These are phyloP conservation scores for Pleurotus tuber-regium DNA, from an alignment of 768 basidiomycete genomes.

Conservation along the genomic window DNA sequence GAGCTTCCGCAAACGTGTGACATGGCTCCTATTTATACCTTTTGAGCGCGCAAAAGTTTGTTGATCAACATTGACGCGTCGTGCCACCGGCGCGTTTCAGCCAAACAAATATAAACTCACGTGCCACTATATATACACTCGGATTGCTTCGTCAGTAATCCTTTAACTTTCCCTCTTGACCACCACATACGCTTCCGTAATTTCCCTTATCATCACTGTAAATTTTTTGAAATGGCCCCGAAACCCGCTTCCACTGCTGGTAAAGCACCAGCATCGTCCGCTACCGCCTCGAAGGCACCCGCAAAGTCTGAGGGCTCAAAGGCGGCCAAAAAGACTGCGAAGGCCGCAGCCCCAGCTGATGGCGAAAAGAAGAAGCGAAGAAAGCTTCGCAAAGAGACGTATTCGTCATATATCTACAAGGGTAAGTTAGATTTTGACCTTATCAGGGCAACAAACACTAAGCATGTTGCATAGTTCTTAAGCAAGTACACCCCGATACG, in stretches of 20 bases:
- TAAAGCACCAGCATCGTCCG: constrained; percentile 69
- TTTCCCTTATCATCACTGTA: constrained; percentile 10
- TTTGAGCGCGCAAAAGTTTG: constrained; percentile 21
- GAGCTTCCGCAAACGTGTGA: neutral
- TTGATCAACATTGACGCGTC: constrained; percentile 38
- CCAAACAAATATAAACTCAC: constrained; percentile 35
- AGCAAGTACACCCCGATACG: constrained; percentile 97
- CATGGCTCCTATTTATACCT: constrained; percentile 23
- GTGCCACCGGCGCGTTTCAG: constrained; percentile 11
- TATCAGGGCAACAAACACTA: too few species aligned
- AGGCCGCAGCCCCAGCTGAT: constrained; percentile 58
- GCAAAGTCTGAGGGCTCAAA: constrained; percentile 65
- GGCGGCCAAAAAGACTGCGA: constrained; percentile 79
- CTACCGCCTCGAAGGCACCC: constrained; percentile 68
- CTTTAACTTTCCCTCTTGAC: constrained; percentile 17
- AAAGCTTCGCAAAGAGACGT: constrained; percentile 88
- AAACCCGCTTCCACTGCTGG: constrained; percentile 84
- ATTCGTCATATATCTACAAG: constrained; percentile 92
- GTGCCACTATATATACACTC: constrained; percentile 32
- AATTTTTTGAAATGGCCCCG: constrained; percentile 47
- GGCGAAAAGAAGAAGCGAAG: constrained; percentile 87
- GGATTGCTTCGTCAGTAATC: constrained; percentile 14
- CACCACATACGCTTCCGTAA: constrained; percentile 19
- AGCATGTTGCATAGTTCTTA: constrained; percentile 87
- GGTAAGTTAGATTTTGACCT: too few species aligned